Conservation (phyloP, 2,329 filamentous ascomycete genomes). For the Venturia effusa region DNA sequence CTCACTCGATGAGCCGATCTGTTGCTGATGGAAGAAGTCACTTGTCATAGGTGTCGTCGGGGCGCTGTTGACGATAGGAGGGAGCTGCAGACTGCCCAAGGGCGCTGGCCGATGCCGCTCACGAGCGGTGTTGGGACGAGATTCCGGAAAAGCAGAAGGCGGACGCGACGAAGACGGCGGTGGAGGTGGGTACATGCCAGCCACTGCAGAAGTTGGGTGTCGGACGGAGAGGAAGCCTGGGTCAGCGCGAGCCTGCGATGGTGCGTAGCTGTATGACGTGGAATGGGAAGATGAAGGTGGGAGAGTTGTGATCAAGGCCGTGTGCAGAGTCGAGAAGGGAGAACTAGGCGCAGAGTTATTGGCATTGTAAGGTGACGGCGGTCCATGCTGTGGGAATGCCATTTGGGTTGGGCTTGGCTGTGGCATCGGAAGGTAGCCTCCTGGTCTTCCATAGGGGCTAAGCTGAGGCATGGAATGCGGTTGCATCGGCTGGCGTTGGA, state of each 20-base stretch:
- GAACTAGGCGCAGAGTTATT: constrained; percentile 7
- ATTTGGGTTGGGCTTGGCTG: neutral
- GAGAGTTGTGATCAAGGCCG: constrained; percentile 9
- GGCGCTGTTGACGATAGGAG: constrained; percentile 10
- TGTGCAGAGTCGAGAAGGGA: constrained; percentile 9
- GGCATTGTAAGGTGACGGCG: neutral
- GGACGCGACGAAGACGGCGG: neutral
- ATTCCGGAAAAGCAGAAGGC: neutral
- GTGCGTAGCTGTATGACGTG: neutral
- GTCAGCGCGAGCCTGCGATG: neutral
- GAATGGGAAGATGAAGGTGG: neutral
- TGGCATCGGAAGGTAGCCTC: neutral
- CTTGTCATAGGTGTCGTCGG: constrained; percentile 10
- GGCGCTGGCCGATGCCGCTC: constrained; percentile 4
- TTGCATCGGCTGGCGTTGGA: constrained; percentile 3
- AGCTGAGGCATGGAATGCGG: neutral
- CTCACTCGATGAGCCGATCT: neutral
- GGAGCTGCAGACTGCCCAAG: constrained; percentile 3
- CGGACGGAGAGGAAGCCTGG: neutral
- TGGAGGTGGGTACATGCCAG: constrained; percentile 10
- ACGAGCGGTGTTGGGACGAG: neutral
- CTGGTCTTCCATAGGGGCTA: neutral
- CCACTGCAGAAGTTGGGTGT: neutral
- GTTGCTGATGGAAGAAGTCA: constrained; percentile 1
- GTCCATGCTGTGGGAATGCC: neutral